A percentile compares a stretch with the other conserved stretches of the same genome.
Conservation (phyloP, 2,329 filamentous ascomycete species). For the Aspergillus caelatus region DNA sequence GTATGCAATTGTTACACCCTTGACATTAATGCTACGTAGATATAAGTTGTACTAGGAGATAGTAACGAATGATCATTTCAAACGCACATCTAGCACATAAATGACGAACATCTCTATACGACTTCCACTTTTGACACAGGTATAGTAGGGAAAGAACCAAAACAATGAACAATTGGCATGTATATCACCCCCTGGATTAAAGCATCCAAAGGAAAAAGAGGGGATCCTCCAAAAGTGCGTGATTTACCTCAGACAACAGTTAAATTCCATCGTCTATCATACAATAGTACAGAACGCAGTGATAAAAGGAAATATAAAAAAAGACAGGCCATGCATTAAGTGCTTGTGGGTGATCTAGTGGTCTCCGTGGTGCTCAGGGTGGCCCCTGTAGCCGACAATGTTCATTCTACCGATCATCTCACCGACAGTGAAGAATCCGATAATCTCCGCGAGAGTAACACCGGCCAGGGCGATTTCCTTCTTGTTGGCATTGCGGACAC, state of each 20-base stretch:
- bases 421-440: constrained; percentile 97
- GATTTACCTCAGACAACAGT: constrained; percentile 44
- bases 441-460: constrained; percentile 79
- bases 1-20: background rate
- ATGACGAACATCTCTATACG: constrained; percentile 9
- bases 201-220: constrained; percentile 16
- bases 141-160: constrained; percentile 1
- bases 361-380: constrained; percentile 54
- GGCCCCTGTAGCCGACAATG: constrained; percentile 87
- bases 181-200: background rate
- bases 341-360: constrained; percentile 34
- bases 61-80: background rate
- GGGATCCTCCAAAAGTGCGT: constrained; percentile 16
- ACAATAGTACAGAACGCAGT: constrained; percentile 44
- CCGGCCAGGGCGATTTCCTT: constrained; percentile 72
- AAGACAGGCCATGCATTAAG: constrained; percentile 31
- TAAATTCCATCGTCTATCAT: constrained; percentile 53
- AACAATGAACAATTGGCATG: constrained; percentile 4
- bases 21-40: background rate
- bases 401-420: constrained; percentile 97
- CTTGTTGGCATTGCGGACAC: constrained; percentile 69
- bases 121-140: constrained; percentile 6
- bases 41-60: background rate
- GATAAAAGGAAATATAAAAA: constrained; percentile 36
- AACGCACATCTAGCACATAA: constrained; percentile 3